Evolutionary conservation across 2,329 filamentous ascomycete genomes (phyloP).

Genomic region (Calycina herbarum): DNA sequence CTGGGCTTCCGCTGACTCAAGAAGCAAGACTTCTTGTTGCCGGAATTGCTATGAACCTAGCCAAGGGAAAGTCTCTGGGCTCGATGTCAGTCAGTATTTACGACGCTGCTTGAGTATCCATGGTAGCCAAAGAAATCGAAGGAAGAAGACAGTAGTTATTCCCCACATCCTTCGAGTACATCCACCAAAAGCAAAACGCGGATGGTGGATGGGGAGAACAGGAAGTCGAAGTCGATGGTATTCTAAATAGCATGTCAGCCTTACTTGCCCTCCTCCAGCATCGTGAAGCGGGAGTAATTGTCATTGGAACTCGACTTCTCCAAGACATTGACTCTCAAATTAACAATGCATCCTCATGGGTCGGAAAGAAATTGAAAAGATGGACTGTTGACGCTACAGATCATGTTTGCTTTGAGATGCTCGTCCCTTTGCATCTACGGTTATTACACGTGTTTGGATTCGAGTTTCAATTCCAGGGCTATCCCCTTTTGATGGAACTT

Average conservation of each 20-base stretch:
- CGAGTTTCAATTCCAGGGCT: not conserved
- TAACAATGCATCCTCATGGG: not conserved
- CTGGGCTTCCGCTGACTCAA: not conserved
- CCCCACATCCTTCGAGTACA: not conserved
- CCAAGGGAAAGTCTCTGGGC: not conserved
- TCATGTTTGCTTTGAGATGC: conserved; percentile 8
- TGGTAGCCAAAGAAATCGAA: not conserved
- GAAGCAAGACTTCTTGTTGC: not conserved
- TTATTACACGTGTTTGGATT: not conserved
- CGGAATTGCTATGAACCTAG: not conserved
- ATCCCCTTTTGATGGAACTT: not conserved
- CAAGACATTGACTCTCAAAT: not conserved
- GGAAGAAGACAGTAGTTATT: not conserved
- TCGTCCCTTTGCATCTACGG: not conserved
- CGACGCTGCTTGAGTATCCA: not conserved
- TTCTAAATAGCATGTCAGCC: conserved; percentile 1
- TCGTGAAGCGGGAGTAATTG: not conserved
- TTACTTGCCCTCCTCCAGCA: not conserved
- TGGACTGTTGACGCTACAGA: not conserved
- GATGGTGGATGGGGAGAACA: not conserved
- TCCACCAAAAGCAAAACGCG: not conserved
- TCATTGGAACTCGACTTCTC: not conserved
- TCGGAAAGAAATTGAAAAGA: not conserved
- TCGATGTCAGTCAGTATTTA: conserved; percentile 5
- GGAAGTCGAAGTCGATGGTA: not conserved